Evolutionary conservation across 768 basidiomycete species (phyloP).

Genomic region (Kwoniella sp.): DNA sequence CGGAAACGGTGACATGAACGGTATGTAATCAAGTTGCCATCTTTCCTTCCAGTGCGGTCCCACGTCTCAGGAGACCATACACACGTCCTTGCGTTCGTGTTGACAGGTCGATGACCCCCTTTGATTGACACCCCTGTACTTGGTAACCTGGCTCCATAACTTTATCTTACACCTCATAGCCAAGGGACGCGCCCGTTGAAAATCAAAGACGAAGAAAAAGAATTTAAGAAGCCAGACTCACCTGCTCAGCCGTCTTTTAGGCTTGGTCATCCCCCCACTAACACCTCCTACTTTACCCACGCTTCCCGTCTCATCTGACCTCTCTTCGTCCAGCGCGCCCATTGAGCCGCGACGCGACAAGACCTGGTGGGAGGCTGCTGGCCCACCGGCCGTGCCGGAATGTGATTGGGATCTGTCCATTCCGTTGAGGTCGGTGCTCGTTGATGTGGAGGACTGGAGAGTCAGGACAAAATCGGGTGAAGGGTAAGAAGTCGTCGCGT

Average conservation of each 20-base stretch:
- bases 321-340: slow-evolving; percentile 17
- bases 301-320: slow-evolving; percentile 27
- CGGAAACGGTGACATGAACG: too few relatives aligned
- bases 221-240: slow-evolving; percentile 20
- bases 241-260: slow-evolving; percentile 45
- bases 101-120: too few relatives aligned
- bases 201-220: not conserved
- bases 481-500: too few relatives aligned
- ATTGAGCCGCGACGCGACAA: slow-evolving; percentile 22
- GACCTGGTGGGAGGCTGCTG: slow-evolving; percentile 8
- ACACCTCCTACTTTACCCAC: slow-evolving; percentile 42
- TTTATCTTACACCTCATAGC: too few relatives aligned
- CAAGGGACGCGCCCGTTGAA: too few relatives aligned
- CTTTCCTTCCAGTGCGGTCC: too few relatives aligned
- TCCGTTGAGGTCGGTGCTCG: not conserved
- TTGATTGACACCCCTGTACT: too few relatives aligned
- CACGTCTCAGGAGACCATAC: too few relatives aligned
- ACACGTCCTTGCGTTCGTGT: too few relatives aligned
- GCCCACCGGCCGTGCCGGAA: slow-evolving; percentile 4
- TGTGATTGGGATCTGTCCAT: slow-evolving; percentile 19
- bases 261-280: slow-evolving; percentile 38
- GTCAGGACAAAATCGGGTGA: too few relatives aligned
- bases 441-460: not conserved
- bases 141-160: too few relatives aligned
- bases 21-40: too few relatives aligned